A percentile compares a stretch with the other conserved stretches of the same genome.
phyloP scores from a whole-genome alignment of 176 grass and related monocot genomes.

The Cenchrus americanus region DNA sequence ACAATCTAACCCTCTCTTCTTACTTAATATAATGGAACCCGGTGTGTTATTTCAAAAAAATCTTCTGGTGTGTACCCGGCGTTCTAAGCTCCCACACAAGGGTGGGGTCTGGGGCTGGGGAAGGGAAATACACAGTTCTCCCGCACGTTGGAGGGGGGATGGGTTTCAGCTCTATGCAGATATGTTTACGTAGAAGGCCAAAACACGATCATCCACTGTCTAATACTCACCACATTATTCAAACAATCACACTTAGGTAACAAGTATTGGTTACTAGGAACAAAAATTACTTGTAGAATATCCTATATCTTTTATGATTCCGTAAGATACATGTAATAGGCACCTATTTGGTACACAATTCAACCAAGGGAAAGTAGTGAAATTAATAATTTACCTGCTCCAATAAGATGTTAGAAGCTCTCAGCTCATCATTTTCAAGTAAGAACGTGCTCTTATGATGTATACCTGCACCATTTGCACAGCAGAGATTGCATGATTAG shows the following conservation, averaged over 20 bases:
- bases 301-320: not conserved
- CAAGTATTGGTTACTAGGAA: not conserved
- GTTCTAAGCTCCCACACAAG: no score
- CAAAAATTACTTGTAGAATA: not conserved
- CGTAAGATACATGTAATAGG: not conserved
- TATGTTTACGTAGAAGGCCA: not conserved
- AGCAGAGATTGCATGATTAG: not conserved
- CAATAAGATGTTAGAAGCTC: not conserved
- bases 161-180: not conserved
- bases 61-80: no score
- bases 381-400: not conserved
- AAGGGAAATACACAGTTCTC: no score
- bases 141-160: not conserved
- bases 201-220: not conserved
- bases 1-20: no score
- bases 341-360: not conserved
- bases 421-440: not conserved
- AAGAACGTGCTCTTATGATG: not conserved
- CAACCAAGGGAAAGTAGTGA: not conserved
- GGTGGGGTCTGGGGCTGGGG: no score
- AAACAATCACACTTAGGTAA: not conserved
- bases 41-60: no score
- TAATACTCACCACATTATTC: not conserved
- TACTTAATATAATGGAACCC: no score
- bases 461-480: slow-evolving; percentile 17